Conservation (phyloP, 345 rosid genomes). For the Bruguiera sexangula region DNA sequence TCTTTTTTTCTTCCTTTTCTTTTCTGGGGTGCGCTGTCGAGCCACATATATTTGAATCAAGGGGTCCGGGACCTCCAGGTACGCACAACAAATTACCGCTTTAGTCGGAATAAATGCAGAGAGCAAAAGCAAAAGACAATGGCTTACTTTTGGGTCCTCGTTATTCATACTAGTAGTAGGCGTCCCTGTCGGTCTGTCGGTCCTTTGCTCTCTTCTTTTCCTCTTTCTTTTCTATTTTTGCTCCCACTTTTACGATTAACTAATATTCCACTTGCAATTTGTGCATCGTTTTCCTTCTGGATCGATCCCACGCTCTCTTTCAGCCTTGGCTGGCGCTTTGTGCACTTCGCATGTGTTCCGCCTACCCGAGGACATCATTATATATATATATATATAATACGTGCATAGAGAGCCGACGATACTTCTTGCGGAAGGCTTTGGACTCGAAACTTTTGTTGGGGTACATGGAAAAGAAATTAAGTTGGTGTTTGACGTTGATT, state of each 20-base stretch:
- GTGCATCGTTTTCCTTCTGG: not conserved
- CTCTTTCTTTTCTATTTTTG: not conserved
- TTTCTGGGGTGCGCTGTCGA: too few relatives aligned
- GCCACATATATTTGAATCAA: too few relatives aligned
- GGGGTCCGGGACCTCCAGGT: too few relatives aligned
- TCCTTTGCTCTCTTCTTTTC: not conserved
- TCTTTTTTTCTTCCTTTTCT: too few relatives aligned
- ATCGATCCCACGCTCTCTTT: not conserved
- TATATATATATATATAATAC: too few relatives aligned
- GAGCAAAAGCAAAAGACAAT: not conserved
- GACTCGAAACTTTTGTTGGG: not conserved
- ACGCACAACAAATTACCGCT: too few relatives aligned
- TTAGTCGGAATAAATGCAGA: too few relatives aligned
- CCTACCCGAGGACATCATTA: too few relatives aligned
- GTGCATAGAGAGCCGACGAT: too few relatives aligned
- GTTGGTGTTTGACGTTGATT: too few relatives aligned
- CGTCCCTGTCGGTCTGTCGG: slow-evolving; percentile 11
- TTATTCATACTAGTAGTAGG: not conserved
- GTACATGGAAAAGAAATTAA: too few relatives aligned
- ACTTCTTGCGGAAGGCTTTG: not conserved
- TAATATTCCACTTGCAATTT: not conserved
- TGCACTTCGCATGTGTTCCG: not conserved
- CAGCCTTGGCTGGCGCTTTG: not conserved
- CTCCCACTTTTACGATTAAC: not conserved
- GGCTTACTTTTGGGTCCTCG: not conserved